Conservation (phyloP, 306 rosid species). For the Cicer chorassanicum region DNA sequence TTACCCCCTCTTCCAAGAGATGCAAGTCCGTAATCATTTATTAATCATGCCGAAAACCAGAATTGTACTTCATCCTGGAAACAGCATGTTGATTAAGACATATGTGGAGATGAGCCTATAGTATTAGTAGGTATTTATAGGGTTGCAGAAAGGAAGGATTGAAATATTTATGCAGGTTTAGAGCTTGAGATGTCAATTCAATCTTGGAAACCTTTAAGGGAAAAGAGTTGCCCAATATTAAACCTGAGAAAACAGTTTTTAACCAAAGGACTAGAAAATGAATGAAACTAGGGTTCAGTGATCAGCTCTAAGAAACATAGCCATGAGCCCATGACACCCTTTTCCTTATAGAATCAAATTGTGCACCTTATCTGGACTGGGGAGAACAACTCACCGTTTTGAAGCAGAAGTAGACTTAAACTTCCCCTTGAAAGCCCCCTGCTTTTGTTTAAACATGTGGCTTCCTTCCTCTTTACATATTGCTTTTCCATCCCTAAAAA, state of each 20-base stretch:
- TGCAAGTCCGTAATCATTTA: background rate
- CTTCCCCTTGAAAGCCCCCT: slow-evolving; percentile 1
- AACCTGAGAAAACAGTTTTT: slow-evolving; percentile 10
- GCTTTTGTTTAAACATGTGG: background rate
- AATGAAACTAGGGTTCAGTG: background rate
- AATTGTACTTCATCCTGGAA: slow-evolving; percentile 29
- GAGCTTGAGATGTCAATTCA: slow-evolving; percentile 7
- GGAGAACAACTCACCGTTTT: slow-evolving; percentile 21
- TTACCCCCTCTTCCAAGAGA: slow-evolving; percentile 4
- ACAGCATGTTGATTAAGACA: slow-evolving; percentile 1
- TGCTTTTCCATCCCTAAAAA: slow-evolving; percentile 29
- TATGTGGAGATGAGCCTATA: background rate
- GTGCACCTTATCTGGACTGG: slow-evolving; percentile 20
- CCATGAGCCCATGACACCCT: background rate
- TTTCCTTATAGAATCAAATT: slow-evolving; percentile 17
- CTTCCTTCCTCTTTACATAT: slow-evolving; percentile 19
- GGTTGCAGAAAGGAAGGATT: background rate
- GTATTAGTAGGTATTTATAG: slow-evolving; percentile 1
- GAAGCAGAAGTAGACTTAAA: slow-evolving; percentile 1
- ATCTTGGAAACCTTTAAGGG: slow-evolving; percentile 4
- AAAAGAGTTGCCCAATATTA: slow-evolving; percentile 22
- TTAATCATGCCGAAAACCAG: background rate
- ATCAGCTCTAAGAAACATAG: slow-evolving; percentile 21
- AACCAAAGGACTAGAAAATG: slow-evolving; percentile 28
- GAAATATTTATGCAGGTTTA: slow-evolving; percentile 14